phyloP scores from a whole-genome alignment of 768 basidiomycete species.

The Boletus sensibilis region DNA sequence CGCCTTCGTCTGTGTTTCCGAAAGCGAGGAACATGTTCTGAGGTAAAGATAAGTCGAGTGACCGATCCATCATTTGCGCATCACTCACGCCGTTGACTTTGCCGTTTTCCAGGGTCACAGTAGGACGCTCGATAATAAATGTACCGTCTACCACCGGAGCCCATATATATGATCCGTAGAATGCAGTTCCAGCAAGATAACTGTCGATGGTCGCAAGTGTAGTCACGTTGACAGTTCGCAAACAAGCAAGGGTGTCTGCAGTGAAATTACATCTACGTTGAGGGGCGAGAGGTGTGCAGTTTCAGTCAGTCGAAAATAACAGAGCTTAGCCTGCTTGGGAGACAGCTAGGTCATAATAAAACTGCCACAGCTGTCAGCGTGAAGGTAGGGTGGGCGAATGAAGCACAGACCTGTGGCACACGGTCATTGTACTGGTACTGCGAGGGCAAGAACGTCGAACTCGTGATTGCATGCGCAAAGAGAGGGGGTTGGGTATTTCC shows the following conservation, averaged over 20 bases:
- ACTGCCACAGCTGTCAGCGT: background rate
- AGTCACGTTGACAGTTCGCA: background rate
- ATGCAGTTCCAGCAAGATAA: background rate
- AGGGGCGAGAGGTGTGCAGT: no score
- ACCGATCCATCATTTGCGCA: background rate
- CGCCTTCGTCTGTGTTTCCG: background rate
- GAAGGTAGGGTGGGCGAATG: background rate
- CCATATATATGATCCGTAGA: background rate
- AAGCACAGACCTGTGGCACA: background rate
- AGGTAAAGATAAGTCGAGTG: background rate
- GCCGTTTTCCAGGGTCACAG: background rate
- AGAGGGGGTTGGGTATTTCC: conserved; percentile 43
- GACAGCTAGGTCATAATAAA: background rate
- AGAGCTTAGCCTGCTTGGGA: background rate
- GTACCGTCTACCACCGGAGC: background rate
- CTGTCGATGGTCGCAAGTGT: background rate
- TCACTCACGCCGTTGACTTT: background rate
- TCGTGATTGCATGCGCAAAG: conserved; percentile 26
- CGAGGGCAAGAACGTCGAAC: background rate
- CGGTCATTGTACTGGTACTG: background rate
- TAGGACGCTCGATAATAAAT: background rate
- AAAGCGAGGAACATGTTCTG: background rate
- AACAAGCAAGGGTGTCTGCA: background rate
- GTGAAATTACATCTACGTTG: background rate
- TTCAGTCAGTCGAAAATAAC: background rate